phyloP scores from a whole-genome alignment of 345 rosid species.

The Iberis pinnata region DNA sequence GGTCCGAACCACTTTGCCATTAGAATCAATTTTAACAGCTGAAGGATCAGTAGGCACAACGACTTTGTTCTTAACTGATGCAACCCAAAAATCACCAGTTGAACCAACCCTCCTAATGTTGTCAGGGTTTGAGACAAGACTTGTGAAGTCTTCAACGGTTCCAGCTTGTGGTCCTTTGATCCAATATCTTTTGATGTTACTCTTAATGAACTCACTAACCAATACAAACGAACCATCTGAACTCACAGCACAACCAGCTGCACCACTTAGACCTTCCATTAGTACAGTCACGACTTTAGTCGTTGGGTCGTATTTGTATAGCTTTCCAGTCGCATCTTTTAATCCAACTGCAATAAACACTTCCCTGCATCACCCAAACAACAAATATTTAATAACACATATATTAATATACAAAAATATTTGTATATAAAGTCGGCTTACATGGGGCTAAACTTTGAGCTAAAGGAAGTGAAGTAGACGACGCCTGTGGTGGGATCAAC shows the following conservation, averaged over 20 bases:
- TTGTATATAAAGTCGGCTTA: too few relatives aligned
- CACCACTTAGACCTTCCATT: constrained; percentile 24
- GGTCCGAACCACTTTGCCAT: constrained; percentile 26
- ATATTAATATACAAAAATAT: too few relatives aligned
- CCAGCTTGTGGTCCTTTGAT: constrained; percentile 29
- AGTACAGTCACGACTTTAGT: constrained; percentile 24
- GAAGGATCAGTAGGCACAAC: constrained; percentile 20
- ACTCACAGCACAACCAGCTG: constrained; percentile 31
- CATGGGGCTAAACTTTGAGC: constrained; percentile 27
- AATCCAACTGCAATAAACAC: constrained; percentile 23
- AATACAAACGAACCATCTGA: constrained; percentile 30
- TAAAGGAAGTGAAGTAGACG: constrained; percentile 41
- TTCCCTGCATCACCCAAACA: constrained; percentile 18
- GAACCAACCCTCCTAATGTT: constrained; percentile 28
- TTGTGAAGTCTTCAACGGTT: constrained; percentile 24
- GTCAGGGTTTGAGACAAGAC: constrained; percentile 24
- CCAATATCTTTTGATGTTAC: constrained; percentile 31
- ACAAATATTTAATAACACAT: too few relatives aligned
- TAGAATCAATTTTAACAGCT: constrained; percentile 23
- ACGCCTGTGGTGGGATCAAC: constrained; percentile 32
- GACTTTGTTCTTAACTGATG: constrained; percentile 23
- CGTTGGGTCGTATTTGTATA: constrained; percentile 31
- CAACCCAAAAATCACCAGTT: constrained; percentile 29
- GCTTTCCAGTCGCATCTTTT: constrained; percentile 25
- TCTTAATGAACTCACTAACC: constrained; percentile 26